phyloP scores from a whole-genome alignment of 139 green algal species.

The Chloropicon primus region DNA sequence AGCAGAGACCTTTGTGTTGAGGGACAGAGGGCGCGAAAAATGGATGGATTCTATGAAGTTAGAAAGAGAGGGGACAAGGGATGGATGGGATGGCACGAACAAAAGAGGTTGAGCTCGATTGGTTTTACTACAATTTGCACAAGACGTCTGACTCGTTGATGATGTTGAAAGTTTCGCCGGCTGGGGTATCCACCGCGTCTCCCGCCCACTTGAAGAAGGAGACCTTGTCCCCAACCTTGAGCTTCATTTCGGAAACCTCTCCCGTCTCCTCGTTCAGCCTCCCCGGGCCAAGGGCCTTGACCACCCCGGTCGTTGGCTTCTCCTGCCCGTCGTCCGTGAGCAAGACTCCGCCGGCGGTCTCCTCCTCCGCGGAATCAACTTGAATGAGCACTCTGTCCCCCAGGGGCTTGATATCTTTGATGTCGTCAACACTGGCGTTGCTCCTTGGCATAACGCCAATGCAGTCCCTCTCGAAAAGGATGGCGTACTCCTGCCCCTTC shows the following conservation, averaged over 20 bases:
- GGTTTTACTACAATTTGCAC: conserved; percentile 33
- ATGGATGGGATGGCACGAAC: too few species aligned
- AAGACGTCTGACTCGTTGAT: conserved; percentile 78
- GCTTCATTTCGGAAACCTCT: conserved; percentile 41
- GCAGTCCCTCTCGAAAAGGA: conserved; percentile 78
- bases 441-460: conserved; percentile 67
- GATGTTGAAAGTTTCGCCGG: conserved; percentile 67
- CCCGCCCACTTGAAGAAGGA: conserved; percentile 86
- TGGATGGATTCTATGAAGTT: too few species aligned
- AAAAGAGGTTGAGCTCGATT: not conserved
- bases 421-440: conserved; percentile 62
- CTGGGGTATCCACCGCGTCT: conserved; percentile 73
- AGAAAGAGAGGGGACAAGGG: too few species aligned
- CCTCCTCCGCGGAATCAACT: conserved; percentile 49
- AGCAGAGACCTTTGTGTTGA: too few species aligned
- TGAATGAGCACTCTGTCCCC: conserved; percentile 77
- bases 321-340: conserved; percentile 78
- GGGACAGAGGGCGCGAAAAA: too few species aligned
- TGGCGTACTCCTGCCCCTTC: conserved; percentile 48
- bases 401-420: conserved; percentile 69
- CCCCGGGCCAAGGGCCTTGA: conserved; percentile 46
- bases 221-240: conserved; percentile 36
- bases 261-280: conserved; percentile 48
- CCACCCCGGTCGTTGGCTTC: conserved; percentile 49
- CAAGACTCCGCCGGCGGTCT: conserved; percentile 81